These are phyloP conservation scores for Cordyceps pruinosa DNA, from an alignment of 2,329 filamentous ascomycete species.

Conservation along the genomic window DNA sequence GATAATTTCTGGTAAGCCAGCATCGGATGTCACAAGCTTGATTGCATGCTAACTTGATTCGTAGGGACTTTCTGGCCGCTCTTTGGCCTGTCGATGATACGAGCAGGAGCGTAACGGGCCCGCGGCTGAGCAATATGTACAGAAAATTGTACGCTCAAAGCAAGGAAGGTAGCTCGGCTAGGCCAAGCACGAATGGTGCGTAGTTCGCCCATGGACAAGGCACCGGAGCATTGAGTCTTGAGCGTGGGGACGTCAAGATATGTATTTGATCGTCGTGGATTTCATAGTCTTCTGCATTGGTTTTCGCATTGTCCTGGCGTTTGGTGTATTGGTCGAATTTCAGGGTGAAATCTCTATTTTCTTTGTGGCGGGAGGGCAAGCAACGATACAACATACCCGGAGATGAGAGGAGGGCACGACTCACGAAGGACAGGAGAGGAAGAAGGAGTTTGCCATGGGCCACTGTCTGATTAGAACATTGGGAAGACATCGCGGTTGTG, in stretches of 20 bases:
- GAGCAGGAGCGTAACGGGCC: slow-evolving; percentile 37
- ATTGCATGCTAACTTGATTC: neutral
- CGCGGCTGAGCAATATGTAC: slow-evolving; percentile 39
- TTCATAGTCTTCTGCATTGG: slow-evolving; percentile 15
- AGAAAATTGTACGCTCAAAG: slow-evolving; percentile 31
- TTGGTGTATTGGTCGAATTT: slow-evolving; percentile 18
- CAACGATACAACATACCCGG: slow-evolving; percentile 22
- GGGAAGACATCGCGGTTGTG: neutral
- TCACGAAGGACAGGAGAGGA: slow-evolving; percentile 13
- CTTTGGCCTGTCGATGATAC: slow-evolving; percentile 42
- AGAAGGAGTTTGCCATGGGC: slow-evolving; percentile 17
- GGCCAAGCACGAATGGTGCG: slow-evolving; percentile 27
- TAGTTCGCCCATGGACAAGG: slow-evolving; percentile 14
- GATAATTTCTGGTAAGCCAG: slow-evolving; percentile 43
- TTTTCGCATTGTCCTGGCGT: slow-evolving; percentile 16
- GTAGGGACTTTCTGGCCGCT: slow-evolving; percentile 38
- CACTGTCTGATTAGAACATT: slow-evolving; percentile 7
- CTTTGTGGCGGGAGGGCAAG: slow-evolving; percentile 12
- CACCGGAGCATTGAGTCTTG: slow-evolving; percentile 2
- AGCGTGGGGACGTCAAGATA: slow-evolving; percentile 1
- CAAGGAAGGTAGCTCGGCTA: slow-evolving; percentile 23
- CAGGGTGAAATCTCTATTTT: slow-evolving; percentile 20
- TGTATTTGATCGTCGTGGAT: slow-evolving; percentile 11
- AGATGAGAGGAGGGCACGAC: slow-evolving; percentile 20
- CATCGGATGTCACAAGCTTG: neutral